Evolutionary conservation across 345 rosid species (phyloP).

Genomic region (Pugionium dolabratum): DNA sequence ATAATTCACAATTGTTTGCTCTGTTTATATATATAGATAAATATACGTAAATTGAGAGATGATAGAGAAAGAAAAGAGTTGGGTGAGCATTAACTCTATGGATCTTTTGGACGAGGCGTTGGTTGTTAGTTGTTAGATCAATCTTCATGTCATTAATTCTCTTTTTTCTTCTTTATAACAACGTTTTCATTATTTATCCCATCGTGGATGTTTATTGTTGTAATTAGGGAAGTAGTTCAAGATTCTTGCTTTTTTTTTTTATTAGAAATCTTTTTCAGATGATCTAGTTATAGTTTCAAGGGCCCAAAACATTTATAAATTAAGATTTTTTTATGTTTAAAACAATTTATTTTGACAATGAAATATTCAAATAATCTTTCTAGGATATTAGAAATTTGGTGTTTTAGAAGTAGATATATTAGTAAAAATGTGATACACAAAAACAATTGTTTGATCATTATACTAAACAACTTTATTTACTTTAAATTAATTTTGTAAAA

Average conservation of each 20-base stretch:
- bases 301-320: too few relatives aligned
- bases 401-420: too few relatives aligned
- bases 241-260: constrained; percentile 1
- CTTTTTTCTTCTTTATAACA: too few relatives aligned
- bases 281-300: too few relatives aligned
- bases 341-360: too few relatives aligned
- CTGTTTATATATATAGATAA: constrained; percentile 5
- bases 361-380: too few relatives aligned
- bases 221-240: constrained; percentile 4
- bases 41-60: constrained; percentile 5
- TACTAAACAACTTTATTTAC: too few relatives aligned
- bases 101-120: constrained; percentile 16
- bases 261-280: background rate
- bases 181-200: background rate
- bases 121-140: constrained; percentile 14
- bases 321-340: too few relatives aligned
- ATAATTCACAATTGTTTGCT: background rate
- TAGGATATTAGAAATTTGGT: too few relatives aligned
- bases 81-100: constrained; percentile 28
- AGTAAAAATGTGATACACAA: too few relatives aligned
- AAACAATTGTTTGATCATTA: too few relatives aligned
- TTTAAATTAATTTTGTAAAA: too few relatives aligned
- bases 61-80: constrained; percentile 3
- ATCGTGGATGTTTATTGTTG: constrained; percentile 20
- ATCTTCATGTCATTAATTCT: constrained; percentile 15